phyloP scores from a whole-genome alignment of 2,329 filamentous ascomycete species.

The Sarocladium brachiariae region DNA sequence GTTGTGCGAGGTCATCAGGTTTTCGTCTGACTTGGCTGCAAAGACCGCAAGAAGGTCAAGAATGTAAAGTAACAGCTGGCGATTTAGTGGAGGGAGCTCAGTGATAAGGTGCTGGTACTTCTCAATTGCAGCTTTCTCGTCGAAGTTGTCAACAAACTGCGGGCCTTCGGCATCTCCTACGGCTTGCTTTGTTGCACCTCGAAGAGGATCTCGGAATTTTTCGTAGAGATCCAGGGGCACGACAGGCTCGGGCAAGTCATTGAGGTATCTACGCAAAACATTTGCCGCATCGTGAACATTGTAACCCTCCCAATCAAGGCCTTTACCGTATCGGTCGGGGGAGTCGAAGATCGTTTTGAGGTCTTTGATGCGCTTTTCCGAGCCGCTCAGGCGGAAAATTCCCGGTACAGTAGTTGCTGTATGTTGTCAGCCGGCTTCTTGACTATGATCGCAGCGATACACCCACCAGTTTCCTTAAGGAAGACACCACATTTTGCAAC shows the following conservation, averaged over 20 bases:
- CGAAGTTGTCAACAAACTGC: constrained; percentile 59
- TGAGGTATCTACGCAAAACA: constrained; percentile 89
- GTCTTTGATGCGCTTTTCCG: constrained; percentile 97
- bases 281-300: constrained; percentile 98
- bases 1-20: constrained; percentile 94
- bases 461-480: constrained; percentile 90
- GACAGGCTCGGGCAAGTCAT: constrained; percentile 92
- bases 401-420: constrained; percentile 89
- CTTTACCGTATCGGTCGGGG: constrained; percentile 92
- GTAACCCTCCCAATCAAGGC: constrained; percentile 93
- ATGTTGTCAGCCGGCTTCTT: constrained; percentile 17
- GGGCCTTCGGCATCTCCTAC: constrained; percentile 61
- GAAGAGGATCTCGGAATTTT: constrained; percentile 78
- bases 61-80: constrained; percentile 90
- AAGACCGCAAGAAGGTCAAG: constrained; percentile 94
- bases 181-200: constrained; percentile 63
- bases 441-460: constrained; percentile 12
- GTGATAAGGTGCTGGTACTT: constrained; percentile 88
- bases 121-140: constrained; percentile 64
- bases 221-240: constrained; percentile 92
- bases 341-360: constrained; percentile 88
- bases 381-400: constrained; percentile 92
- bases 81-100: constrained; percentile 84
- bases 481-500: constrained; percentile 98
- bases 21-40: constrained; percentile 91